Conservation (phyloP, 306 rosid genomes). For the Erythrophleum fordii region DNA sequence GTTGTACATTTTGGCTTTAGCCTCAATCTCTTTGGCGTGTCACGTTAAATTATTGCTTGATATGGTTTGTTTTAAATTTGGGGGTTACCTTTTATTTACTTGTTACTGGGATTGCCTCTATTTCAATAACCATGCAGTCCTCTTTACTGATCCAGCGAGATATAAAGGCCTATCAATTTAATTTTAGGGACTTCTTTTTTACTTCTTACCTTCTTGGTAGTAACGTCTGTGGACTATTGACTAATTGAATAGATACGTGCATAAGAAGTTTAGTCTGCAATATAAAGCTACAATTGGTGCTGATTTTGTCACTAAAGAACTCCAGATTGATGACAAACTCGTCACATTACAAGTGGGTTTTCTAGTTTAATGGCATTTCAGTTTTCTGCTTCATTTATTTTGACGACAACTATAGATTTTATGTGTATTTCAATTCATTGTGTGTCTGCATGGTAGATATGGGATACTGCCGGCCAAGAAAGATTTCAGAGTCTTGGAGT, state of each 20-base stretch:
- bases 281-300: conserved; percentile 98
- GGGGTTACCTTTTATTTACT: neutral
- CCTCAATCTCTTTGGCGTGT: neutral
- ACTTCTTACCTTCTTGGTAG: conserved; percentile 6
- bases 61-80: neutral
- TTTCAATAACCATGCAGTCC: neutral
- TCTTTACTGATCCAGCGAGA: neutral
- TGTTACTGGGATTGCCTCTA: neutral
- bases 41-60: neutral
- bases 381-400: neutral
- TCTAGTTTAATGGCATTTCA: conserved; percentile 41
- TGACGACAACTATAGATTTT: neutral
- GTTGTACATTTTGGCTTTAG: neutral
- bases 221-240: conserved; percentile 44
- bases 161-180: neutral
- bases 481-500: conserved; percentile 97
- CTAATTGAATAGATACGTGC: conserved; percentile 72
- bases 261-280: conserved; percentile 91
- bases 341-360: conserved; percentile 89
- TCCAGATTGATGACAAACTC: conserved; percentile 86
- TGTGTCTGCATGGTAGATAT: conserved; percentile 56
- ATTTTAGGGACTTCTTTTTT: neutral
- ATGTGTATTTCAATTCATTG: conserved; percentile 1
- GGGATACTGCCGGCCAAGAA: conserved; percentile 99
- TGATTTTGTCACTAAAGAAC: conserved; percentile 93